Percentiles rank a stretch among this genome's conserved stretches.
Evolutionary conservation across 2,329 filamentous ascomycete genomes (phyloP).

Genomic region (Aureobasidium zeae): DNA sequence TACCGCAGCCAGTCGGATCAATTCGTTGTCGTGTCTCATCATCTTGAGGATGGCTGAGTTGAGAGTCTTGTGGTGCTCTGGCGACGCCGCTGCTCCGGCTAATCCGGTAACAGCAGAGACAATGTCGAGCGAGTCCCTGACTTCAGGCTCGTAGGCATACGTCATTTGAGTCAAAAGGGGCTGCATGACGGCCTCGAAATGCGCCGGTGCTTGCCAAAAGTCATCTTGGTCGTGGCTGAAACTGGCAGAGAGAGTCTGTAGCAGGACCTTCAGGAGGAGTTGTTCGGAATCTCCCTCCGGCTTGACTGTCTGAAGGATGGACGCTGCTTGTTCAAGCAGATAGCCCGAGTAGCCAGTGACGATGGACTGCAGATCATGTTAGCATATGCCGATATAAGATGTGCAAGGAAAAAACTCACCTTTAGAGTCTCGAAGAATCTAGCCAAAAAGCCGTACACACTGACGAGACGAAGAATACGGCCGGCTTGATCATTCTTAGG

Average conservation of each 20-base stretch:
- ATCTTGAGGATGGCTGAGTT: slow-evolving; percentile 70
- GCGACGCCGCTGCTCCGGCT: slow-evolving; percentile 69
- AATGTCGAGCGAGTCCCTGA: slow-evolving; percentile 38
- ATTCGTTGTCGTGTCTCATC: slow-evolving; percentile 62
- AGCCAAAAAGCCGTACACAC: slow-evolving; percentile 71
- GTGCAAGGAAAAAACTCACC: neutral
- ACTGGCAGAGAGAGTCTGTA: slow-evolving; percentile 62
- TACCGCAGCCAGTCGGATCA: slow-evolving; percentile 71
- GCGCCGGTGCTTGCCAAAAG: slow-evolving; percentile 88
- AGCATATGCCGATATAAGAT: neutral
- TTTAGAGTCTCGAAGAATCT: slow-evolving; percentile 78
- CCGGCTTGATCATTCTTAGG: slow-evolving; percentile 53
- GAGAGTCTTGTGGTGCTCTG: slow-evolving; percentile 83
- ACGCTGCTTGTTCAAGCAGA: slow-evolving; percentile 64
- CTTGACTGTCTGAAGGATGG: slow-evolving; percentile 44
- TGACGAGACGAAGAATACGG: slow-evolving; percentile 56
- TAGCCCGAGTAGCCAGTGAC: slow-evolving; percentile 88
- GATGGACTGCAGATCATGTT: slow-evolving; percentile 49
- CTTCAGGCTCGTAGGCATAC: slow-evolving; percentile 25
- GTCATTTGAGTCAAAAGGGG: slow-evolving; percentile 57
- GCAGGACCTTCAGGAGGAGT: slow-evolving; percentile 58
- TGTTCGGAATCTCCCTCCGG: slow-evolving; percentile 41
- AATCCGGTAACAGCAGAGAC: slow-evolving; percentile 72
- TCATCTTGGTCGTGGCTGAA: slow-evolving; percentile 87
- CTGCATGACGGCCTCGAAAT: slow-evolving; percentile 64